Base-by-base conservation (phyloP, 164 flowering plant genomes). In the Dillenia suffruticosa region DNA sequence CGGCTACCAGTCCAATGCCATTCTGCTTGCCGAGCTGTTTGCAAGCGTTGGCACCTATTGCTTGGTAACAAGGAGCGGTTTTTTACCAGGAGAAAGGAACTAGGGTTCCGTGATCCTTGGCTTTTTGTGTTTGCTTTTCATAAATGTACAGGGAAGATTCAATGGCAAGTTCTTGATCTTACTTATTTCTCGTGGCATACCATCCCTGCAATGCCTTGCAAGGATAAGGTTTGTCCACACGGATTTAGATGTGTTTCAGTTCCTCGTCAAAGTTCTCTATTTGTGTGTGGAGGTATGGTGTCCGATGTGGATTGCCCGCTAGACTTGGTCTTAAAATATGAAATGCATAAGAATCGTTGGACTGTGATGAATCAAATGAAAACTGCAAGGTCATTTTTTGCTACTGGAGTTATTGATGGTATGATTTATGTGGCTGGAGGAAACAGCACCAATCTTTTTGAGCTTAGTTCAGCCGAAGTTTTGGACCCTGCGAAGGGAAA, bases 1-100 rank as follows among this genome's bases (percentile, higher is more conserved):
- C 79, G 88, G 49, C 63, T 92, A 1, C 98, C 98, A 13, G 88
- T 88, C 16, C 69, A 78, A 49, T 72, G 74, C 63, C 98, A 85
- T 62, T 43, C 74, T 14, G 24, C 82, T 22, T 74, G 90, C 72
- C 74, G 77, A 72, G 72, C 75, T 16, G 96, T 92, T 13, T 86
- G 88, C 74, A 82, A 78, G 68, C 73, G 88, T 9, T 92, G 98
- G 98, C 83, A 81, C 73, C 64, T 69, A 6, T 63, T 92, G 49
- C 74, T 89, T 10, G 82, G 86, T 17, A 84, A 63, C 46, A 89
- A 86, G 49, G 94, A 84, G 62, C 62, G 77, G 44, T 89, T 89
- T 60, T 92, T 92, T 71, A 82, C 77, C 9, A 69, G 72, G 7
- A 74, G 97, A 57, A 85, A 72, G 61, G 79, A 83, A 58, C 51